Percentiles rank a stretch among this genome's conserved stretches.
Conservation (phyloP, 1,284 basidiomycete species). For the Leccinum glutinopallens region DNA sequence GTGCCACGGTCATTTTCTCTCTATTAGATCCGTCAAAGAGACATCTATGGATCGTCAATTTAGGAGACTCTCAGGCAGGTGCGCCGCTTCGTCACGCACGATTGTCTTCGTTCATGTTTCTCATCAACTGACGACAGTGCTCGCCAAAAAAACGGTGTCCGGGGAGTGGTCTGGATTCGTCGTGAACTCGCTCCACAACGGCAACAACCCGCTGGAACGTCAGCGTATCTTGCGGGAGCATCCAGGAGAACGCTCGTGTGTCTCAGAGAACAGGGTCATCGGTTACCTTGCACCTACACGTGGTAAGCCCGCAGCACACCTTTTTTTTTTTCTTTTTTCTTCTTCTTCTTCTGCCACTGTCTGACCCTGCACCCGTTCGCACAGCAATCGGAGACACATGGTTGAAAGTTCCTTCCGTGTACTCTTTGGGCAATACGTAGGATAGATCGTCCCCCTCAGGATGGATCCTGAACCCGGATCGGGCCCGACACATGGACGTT, state of each 20-base stretch:
- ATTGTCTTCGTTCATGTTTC: constrained; percentile 7
- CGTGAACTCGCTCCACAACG: constrained; percentile 60
- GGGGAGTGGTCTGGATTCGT: constrained; percentile 46
- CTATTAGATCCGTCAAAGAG: constrained; percentile 52
- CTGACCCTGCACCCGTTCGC: constrained; percentile 28
- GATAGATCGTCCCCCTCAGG: no score
- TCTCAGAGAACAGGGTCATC: constrained; percentile 56
- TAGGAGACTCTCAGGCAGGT: constrained; percentile 70
- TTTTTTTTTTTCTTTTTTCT: neutral
- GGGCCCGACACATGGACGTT: no score
- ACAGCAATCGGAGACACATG: constrained; percentile 64
- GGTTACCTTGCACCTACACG: constrained; percentile 68
- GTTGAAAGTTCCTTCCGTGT: constrained; percentile 61
- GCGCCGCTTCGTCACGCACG: constrained; percentile 15
- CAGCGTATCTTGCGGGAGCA: constrained; percentile 54
- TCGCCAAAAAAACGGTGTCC: constrained; percentile 44
- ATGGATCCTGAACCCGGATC: no score
- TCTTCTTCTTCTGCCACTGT: constrained; percentile 2
- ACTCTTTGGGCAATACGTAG: constrained; percentile 50
- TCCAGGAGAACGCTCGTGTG: constrained; percentile 52
- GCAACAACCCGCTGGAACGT: constrained; percentile 48
- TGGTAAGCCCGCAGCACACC: constrained; percentile 42
- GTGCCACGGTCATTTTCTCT: constrained; percentile 61
- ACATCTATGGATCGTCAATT: constrained; percentile 65
- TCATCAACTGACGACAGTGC: constrained; percentile 38